A percentile compares a stretch with the other conserved stretches of the same genome.
phyloP scores from a whole-genome alignment of 306 rosid species.

The Coriaria nepalensis region DNA sequence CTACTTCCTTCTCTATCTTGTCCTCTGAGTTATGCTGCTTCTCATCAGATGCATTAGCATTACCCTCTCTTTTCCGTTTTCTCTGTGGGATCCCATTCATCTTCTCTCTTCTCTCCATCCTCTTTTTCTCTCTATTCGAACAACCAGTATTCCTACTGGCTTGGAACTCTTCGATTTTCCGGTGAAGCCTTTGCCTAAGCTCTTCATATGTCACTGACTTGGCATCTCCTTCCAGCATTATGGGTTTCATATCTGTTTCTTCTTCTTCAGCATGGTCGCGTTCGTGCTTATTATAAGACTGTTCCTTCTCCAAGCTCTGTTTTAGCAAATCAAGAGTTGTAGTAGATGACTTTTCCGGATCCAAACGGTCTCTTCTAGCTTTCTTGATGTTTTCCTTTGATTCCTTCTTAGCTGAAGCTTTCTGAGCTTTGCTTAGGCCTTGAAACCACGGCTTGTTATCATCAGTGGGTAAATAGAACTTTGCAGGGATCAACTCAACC shows the following conservation, averaged over 20 bases:
- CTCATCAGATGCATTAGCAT: constrained; percentile 14
- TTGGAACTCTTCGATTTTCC: constrained; percentile 44
- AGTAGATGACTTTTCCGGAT: constrained; percentile 49
- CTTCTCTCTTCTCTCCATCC: constrained; percentile 28
- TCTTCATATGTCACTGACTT: constrained; percentile 57
- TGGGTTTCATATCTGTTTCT: constrained; percentile 24
- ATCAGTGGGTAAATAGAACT: constrained; percentile 51
- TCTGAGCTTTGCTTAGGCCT: constrained; percentile 58
- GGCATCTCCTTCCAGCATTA: constrained; percentile 29
- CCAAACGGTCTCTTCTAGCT: constrained; percentile 51
- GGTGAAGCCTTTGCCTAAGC: constrained; percentile 49
- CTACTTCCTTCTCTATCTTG: constrained; percentile 41
- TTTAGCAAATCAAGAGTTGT: constrained; percentile 58
- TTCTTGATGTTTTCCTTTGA: constrained; percentile 60
- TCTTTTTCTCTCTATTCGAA: constrained; percentile 36
- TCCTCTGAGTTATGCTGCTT: constrained; percentile 7
- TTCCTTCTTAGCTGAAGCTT: constrained; percentile 52
- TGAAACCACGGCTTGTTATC: constrained; percentile 71
- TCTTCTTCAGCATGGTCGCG: constrained; percentile 10
- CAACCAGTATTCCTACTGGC: constrained; percentile 31
- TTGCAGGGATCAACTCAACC: constrained; percentile 71
- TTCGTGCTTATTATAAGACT: constrained; percentile 7
- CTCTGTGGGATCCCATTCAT: constrained; percentile 17
- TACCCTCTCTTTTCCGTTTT: constrained; percentile 49
- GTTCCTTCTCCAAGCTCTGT: constrained; percentile 39